Base-by-base conservation (phyloP, 306 rosid species). In the Dryas drummondii region DNA sequence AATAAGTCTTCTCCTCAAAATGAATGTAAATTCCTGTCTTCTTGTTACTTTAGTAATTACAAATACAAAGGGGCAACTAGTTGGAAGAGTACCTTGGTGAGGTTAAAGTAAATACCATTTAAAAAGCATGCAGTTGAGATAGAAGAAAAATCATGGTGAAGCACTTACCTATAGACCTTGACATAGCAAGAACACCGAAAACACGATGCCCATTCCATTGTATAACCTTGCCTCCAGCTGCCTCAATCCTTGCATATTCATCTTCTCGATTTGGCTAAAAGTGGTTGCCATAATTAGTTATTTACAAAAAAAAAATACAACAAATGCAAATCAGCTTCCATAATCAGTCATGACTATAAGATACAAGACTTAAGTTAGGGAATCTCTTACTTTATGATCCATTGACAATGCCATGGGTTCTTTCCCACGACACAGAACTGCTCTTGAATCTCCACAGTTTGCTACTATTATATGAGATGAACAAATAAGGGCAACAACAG, bases 171-270 rank as follows among this genome's bases (percentile, higher is more conserved):
- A 92, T 90, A 14, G 97, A 92, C 83, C 97, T 85, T 44, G 97
- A 92, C 97, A 92, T 92, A 7, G 97, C 97, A 49, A 92, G 93
- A 72, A 92, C 97, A 61, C 97, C 97, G 72, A 87, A 92, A 42
- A 92, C 96, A 44, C 97, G 93, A 70, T 90, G 90, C 40, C 97
- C 97, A 63, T 92, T 92, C 97, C 97, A 92, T 40, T 92, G 96
- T 61, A 92, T 92, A 78, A 92, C 97, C 87, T 90, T 92, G 75
- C 97, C 97, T 68, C 97, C 97, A 12, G 97, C 90, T 63, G 93
- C 97, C 78, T 92, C 96, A 78, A 92, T 92, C 82, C 97, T 87
- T 41, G 88, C 92, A 72, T 87, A 88, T 85, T 92, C 97, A 76
- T 92, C 97, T 49, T 86, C 96, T 76, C 97, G 87, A 73, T 92